Base-by-base conservation (phyloP, 352 stramenopile genomes). In the Hyaloperonospora brassicae region DNA sequence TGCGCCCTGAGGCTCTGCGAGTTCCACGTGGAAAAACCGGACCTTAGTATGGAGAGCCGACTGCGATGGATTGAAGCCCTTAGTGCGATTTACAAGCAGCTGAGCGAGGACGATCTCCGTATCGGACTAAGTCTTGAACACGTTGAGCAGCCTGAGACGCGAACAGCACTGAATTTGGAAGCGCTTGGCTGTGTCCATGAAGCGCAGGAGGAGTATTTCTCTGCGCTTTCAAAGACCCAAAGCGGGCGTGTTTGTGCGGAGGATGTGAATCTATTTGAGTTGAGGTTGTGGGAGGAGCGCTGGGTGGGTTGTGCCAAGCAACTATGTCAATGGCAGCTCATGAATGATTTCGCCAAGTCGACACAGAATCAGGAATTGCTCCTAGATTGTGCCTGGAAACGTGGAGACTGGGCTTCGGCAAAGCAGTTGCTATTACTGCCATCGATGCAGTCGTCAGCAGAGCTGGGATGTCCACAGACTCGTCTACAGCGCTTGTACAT, bases 371-470 rank as follows among this genome's bases (percentile, higher is more conserved):
- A 95, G 38, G 86, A 96, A 22, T 67, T 97, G 43, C 59, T 96
- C 42, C 60, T 97, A n/a, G 90, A 97, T 55, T 96, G 87, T 42
- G 86, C 86, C 14, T 96, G 85, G 86, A 97, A 97, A 70, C 81
- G 85, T 14, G 83, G 80, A 23, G 88, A 97, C 48, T 97, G 90
- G 90, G 73, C 77, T 39, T 75, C 76, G 27, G 77, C 87, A 13
- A 95, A 95, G 48, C 76, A 90, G 50, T 46, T 96, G 40, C 47
- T 96, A 24, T 42, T 73, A 17, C 76, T 76, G 13, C 73, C 73
- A 24, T 81, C 70, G 4, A 84, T 80, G 70, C 73, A 82, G 50
- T 80, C 76, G 0, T 82, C 70, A 1, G 61, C 76, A 2, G 79
- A 89, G 49, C 50, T 86, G 21, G 79, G 77, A 21, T 93, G 77